Evolutionary conservation across 768 basidiomycete genomes (phyloP), one percentile per base, ranked within the genome.

Genomic region (Gautieria morchelliformis): DNA sequence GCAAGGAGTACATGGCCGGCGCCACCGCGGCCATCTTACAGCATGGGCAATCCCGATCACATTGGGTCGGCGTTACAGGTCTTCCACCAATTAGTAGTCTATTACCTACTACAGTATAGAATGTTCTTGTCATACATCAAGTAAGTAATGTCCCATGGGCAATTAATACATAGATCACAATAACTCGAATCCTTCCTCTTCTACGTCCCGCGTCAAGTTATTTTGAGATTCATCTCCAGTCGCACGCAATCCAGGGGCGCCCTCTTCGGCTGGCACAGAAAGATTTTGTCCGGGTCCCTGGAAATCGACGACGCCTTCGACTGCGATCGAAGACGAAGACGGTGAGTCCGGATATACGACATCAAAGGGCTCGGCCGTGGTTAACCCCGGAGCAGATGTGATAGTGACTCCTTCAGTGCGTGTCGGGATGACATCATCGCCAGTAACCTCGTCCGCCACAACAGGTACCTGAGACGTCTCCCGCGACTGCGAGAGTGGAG

Each of bases 291-390:
- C n/a, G 45, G 45, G 35, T 37, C 14, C 35, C 14, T 14, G 3
- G 35, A 37, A 9, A 4, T 37, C 35, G 10, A 9, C 42, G 37
- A 15, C 35, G 42, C 19, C 19, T 30, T 17, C 37, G 22, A 53
- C 35, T 15, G 6, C 22, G 14, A 39, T 17, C 17, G 42, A 20
- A 20, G 37, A 32, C 20, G 51, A 19, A 12, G 52, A 19, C n/a
- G 52, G 14, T 27, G 52, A 55, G 45, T 55, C 53, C 7, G 53
- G 53, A 46, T 55, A 55, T 30, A 55, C 41, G 32, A 55, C 32
- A n/a, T 55, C 53, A 32, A 55, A 45, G 8, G 42, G 17, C 5
- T 44, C 14, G 4, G 35, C 9, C 10, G 2, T 37, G 10, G 14
- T 14, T 37, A 37, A 37, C 4, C 14, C 35, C 2, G 35, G 35